Base-by-base conservation (phyloP, 306 rosid species). In the Castanopsis chinensis region DNA sequence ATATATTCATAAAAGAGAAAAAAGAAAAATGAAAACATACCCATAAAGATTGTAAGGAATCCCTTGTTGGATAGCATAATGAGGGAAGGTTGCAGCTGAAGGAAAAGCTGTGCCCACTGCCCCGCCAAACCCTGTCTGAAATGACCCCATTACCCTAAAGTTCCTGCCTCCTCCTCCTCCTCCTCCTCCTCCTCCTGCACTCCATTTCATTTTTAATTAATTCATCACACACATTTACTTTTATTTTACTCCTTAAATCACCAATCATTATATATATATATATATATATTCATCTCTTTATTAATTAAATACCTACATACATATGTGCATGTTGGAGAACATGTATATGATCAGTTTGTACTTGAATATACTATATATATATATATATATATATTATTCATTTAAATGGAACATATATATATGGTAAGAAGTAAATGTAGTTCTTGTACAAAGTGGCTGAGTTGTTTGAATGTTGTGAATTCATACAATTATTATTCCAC, bases 11-110 rank as follows among this genome's bases (percentile, higher is more conserved):
- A 41, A 41, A 41, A 41, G 11, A n/a, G n/a, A n/a, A 41, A 41
- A 41, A 41, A 41, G 7, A 7, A 11, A 41, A 28, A 28, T 2
- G 30, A 28, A 41, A 41, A 41, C 45, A 41, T 88, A 92, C 98
- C 98, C 97, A 86, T 93, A 93, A 74, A 91, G 63, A 88, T 92
- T 92, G 78, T 93, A 93, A 76, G 97, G 97, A 71, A 90, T 88
- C 77, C 97, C 97, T 89, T 91, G 97, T 80, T 89, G 97, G 89
- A 91, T 86, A 71, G 97, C 97, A 91, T 92, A 92, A 89, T 91
- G 97, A 89, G 99, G 97, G 82, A 92, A 93, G 87, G 97, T 85
- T 78, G 99, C 75, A 65, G 98, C 87, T 59, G 97, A 92, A 76
- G 92, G 87, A 88, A 91, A 91, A 79, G 94, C 89, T 33, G 97